Conservation (phyloP, 441 rosid genomes). For the Manihot esculenta region DNA sequence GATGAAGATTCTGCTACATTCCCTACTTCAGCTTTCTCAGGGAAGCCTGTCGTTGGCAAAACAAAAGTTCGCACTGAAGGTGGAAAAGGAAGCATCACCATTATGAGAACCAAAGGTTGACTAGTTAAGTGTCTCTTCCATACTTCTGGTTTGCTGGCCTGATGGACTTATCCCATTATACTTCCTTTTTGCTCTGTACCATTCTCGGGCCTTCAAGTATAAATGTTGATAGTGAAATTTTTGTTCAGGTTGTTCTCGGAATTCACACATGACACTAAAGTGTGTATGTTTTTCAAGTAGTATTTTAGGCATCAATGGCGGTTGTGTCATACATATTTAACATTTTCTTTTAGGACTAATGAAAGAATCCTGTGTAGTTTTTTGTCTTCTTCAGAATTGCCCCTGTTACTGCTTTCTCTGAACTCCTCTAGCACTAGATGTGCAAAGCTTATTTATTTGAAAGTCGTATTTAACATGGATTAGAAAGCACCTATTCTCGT, state of each 20-base stretch:
- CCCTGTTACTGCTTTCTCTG: not conserved
- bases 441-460: too few species aligned
- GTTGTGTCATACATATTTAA: slow-evolving; percentile 21
- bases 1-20: slow-evolving; percentile 53
- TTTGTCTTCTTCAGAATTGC: not conserved
- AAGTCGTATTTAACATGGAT: not conserved
- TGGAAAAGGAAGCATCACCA: slow-evolving; percentile 96
- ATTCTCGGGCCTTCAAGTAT: slow-evolving; percentile 25
- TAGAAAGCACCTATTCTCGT: not conserved
- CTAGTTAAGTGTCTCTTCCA: slow-evolving; percentile 9
- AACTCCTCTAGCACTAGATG: not conserved
- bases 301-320: slow-evolving; percentile 30
- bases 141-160: slow-evolving; percentile 26
- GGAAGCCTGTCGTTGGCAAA: slow-evolving; percentile 95
- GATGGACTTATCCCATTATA: slow-evolving; percentile 17
- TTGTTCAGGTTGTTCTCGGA: slow-evolving; percentile 23
- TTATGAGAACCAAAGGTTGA: slow-evolving; percentile 92
- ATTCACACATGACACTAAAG: slow-evolving; percentile 28
- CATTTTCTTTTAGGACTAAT: slow-evolving; percentile 19
- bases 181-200: slow-evolving; percentile 14
- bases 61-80: slow-evolving; percentile 95
- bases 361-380: not conserved
- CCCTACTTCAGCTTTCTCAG: slow-evolving; percentile 94
- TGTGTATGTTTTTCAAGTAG: slow-evolving; percentile 29
- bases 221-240: slow-evolving; percentile 21